Evolutionary conservation across 2,329 filamentous ascomycete species (phyloP).

Genomic region (Chaetomiaceae sp.): DNA sequence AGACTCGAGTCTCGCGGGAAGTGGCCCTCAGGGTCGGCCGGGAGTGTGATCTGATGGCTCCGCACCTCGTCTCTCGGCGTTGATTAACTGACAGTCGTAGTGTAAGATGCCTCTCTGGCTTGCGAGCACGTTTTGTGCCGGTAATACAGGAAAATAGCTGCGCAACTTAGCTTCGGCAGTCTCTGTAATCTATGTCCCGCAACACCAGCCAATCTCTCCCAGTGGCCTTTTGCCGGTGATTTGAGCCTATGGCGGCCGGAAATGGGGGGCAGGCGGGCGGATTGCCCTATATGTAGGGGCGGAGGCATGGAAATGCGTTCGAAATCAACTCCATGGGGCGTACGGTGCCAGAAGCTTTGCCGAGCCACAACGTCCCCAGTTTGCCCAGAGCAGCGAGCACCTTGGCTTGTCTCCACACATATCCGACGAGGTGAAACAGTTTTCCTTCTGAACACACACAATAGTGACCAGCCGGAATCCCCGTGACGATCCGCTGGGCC

Average conservation of each 20-base stretch:
- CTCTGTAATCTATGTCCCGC: constrained; percentile 17
- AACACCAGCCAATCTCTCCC: constrained; percentile 21
- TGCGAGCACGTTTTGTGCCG: constrained; percentile 4
- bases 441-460: no score
- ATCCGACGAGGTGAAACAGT: background rate
- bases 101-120: background rate
- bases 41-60: background rate
- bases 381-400: background rate
- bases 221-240: constrained; percentile 21
- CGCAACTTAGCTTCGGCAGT: constrained; percentile 12
- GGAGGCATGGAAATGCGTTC: background rate
- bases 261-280: background rate
- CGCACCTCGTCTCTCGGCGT: background rate
- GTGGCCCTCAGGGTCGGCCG: no score
- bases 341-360: background rate
- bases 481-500: no score
- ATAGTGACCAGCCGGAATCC: no score
- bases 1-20: no score
- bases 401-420: background rate
- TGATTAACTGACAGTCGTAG: background rate
- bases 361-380: background rate
- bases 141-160: constrained; percentile 1
- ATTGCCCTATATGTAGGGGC: background rate
- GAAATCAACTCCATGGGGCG: background rate
- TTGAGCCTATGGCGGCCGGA: constrained; percentile 22